Evolutionary conservation across 441 rosid species (phyloP).

Genomic region (Mallotus japonicus): DNA sequence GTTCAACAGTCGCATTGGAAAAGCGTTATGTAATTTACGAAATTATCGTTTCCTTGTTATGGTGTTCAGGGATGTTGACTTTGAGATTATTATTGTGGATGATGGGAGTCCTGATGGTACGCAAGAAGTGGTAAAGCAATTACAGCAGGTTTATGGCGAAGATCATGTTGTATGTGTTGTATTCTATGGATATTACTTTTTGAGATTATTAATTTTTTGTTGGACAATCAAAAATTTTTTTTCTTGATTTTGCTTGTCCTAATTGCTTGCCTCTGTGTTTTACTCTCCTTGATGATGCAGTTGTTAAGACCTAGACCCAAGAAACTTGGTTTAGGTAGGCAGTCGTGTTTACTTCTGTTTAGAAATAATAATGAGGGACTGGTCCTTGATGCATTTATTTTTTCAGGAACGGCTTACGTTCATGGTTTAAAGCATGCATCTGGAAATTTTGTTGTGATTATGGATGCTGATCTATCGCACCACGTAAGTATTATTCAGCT

Average conservation of each 20-base stretch:
- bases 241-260: not conserved
- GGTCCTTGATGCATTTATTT: slow-evolving; percentile 19
- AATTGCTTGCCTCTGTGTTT: not conserved
- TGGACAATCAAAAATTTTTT: not conserved
- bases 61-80: slow-evolving; percentile 65
- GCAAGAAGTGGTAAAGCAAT: slow-evolving; percentile 75
- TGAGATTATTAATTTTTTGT: not conserved
- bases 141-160: slow-evolving; percentile 85
- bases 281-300: slow-evolving; percentile 42
- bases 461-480: slow-evolving; percentile 99
- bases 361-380: not conserved
- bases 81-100: slow-evolving; percentile 88
- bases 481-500: slow-evolving; percentile 52
- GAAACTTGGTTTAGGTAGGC: slow-evolving; percentile 95
- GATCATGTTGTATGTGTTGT: slow-evolving; percentile 61
- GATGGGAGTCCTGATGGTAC: slow-evolving; percentile 99
- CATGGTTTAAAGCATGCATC: slow-evolving; percentile 94
- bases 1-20: no score
- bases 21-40: not conserved
- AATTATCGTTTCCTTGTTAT: not conserved
- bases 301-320: slow-evolving; percentile 77
- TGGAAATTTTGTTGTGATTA: slow-evolving; percentile 87
- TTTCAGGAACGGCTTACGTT: slow-evolving; percentile 84
- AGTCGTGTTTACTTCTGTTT: not conserved
- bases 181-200: no score